Conservation (phyloP, 805 yeast genomes). For the Ogataea henricii region DNA sequence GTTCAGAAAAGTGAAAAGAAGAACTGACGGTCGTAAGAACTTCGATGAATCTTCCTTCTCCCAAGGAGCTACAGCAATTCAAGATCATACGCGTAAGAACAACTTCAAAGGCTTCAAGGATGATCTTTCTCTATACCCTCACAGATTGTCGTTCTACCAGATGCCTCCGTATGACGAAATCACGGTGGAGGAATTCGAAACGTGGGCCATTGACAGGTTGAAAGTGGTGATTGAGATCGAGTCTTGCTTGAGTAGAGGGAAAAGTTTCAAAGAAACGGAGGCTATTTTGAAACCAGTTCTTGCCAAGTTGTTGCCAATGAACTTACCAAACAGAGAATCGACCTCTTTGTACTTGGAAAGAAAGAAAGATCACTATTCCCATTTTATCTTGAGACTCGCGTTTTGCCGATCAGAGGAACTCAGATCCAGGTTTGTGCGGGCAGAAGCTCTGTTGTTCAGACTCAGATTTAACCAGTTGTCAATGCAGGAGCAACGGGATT, state of each 20-base stretch:
- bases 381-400: constrained; percentile 82
- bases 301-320: constrained; percentile 64
- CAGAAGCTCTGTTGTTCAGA: constrained; percentile 75
- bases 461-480: constrained; percentile 69
- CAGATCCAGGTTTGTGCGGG: constrained; percentile 72
- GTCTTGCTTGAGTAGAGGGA: constrained; percentile 65
- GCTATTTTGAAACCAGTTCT: constrained; percentile 64
- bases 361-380: constrained; percentile 89
- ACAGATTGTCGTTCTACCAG: constrained; percentile 72
- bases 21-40: constrained; percentile 72
- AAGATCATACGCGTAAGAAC: constrained; percentile 25
- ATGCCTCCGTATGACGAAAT: constrained; percentile 82
- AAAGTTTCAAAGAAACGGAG: constrained; percentile 65
- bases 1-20: constrained; percentile 75
- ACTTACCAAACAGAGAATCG: constrained; percentile 44
- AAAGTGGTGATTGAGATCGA: constrained; percentile 84
- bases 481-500: constrained; percentile 65
- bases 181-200: constrained; percentile 89
- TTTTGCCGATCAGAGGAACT: constrained; percentile 87
- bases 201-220: constrained; percentile 92
- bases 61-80: constrained; percentile 32
- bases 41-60: constrained; percentile 40
- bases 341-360: constrained; percentile 56
- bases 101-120: constrained; percentile 32
- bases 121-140: constrained; percentile 41